Evolutionary conservation across 2,329 filamentous ascomycete species (phyloP).

Genomic region (Aspergillus novoparasiticus): DNA sequence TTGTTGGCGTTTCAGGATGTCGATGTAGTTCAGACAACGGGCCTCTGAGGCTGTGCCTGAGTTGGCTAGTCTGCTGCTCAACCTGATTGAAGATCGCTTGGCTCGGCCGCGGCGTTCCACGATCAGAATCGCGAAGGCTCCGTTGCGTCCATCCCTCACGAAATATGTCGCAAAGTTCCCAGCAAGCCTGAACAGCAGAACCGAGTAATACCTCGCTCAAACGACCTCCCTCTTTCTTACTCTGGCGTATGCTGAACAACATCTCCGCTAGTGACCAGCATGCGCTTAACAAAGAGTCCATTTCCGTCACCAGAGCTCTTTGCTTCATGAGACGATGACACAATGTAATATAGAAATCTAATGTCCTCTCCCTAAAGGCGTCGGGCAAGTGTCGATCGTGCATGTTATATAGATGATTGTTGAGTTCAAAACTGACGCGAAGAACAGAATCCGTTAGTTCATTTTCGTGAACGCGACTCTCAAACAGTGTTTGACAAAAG

Average conservation of each 20-base stretch:
- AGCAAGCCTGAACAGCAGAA: conserved; percentile 88
- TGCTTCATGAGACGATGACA: conserved; percentile 98
- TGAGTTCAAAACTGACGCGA: conserved; percentile 90
- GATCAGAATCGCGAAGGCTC: conserved; percentile 69
- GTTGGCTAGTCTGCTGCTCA: conserved; percentile 52
- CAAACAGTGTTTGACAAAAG: conserved; percentile 89
- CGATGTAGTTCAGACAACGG: conserved; percentile 29
- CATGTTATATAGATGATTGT: conserved; percentile 92
- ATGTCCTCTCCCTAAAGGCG: conserved; percentile 81
- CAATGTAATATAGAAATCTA: conserved; percentile 92
- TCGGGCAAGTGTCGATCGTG: conserved; percentile 83
- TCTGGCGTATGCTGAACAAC: conserved; percentile 87
- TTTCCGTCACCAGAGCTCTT: conserved; percentile 74
- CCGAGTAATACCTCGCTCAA: conserved; percentile 82
- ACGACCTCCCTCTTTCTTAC: conserved; percentile 69
- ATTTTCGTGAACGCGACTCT: conserved; percentile 76
- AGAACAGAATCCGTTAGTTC: conserved; percentile 83
- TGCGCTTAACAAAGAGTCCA: conserved; percentile 78
- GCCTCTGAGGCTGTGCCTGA: conserved; percentile 36
- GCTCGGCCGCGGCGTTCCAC: conserved; percentile 79
- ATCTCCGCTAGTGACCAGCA: conserved; percentile 93
- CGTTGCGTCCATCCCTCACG: conserved; percentile 83
- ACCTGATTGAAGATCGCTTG: conserved; percentile 72
- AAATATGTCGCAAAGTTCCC: conserved; percentile 93
- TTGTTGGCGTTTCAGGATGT: conserved; percentile 85